These are phyloP conservation scores for Cryptococcus sp. DNA, from an alignment of 1,284 basidiomycete genomes.

Conservation along the genomic window DNA sequence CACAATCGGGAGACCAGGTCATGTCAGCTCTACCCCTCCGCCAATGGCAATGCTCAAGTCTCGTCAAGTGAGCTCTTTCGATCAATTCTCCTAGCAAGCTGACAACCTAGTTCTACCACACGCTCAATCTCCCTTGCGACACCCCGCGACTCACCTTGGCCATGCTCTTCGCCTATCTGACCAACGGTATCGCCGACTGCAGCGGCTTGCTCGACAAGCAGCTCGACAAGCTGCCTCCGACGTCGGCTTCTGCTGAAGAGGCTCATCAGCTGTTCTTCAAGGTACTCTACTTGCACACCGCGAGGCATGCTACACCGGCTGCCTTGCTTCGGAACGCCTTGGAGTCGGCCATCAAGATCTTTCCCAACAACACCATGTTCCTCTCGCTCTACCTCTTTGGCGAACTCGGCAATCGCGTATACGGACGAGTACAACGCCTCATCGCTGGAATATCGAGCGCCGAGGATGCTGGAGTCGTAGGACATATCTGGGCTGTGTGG, in stretches of 20 bases:
- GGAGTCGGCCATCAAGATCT: constrained; percentile 42
- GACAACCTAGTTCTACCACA: constrained; percentile 15
- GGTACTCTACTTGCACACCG: constrained; percentile 39
- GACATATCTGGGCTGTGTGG: constrained; percentile 43
- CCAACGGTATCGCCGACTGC: constrained; percentile 19
- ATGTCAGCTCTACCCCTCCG: constrained; percentile 7
- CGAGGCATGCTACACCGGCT: constrained; percentile 33
- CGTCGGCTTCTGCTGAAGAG: constrained; percentile 39
- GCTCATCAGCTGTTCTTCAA: constrained; percentile 40
- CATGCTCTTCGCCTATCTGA: constrained; percentile 27
- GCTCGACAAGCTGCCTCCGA: constrained; percentile 8
- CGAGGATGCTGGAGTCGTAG: constrained; percentile 21
- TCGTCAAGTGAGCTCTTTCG: constrained; percentile 36
- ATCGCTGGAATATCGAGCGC: constrained; percentile 21
- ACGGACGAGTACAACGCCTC: constrained; percentile 45
- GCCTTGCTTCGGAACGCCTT: constrained; percentile 37
- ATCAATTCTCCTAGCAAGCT: too few relatives aligned
- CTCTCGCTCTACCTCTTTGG: constrained; percentile 46
- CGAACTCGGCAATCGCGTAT: constrained; percentile 43
- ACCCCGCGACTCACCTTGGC: constrained; percentile 22
- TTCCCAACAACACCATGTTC: constrained; percentile 49
- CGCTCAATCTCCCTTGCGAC: constrained; percentile 1
- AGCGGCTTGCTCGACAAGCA: constrained; percentile 14
- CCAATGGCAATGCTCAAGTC: constrained; percentile 30
- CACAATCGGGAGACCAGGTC: neutral